Evolutionary conservation across 2,329 filamentous ascomycete genomes (phyloP).

Genomic region (Exophiala calicioides): DNA sequence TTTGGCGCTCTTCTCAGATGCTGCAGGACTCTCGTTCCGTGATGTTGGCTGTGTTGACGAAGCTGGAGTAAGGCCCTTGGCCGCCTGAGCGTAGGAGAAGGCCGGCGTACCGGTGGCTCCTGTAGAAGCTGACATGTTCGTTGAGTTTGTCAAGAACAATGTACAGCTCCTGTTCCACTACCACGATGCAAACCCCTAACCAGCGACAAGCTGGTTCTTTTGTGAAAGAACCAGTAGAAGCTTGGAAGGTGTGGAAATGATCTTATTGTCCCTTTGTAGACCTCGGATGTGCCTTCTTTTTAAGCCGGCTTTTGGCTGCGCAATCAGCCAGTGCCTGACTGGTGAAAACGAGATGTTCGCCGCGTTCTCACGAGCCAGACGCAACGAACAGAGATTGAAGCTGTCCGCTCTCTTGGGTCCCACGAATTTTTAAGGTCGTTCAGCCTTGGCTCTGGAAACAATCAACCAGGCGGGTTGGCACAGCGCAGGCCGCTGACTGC

Average conservation of each 20-base stretch:
- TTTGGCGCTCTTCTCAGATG: conserved; percentile 22
- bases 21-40: conserved; percentile 22
- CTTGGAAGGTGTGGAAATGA: conserved; percentile 39
- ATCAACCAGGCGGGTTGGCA: neutral
- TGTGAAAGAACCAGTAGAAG: conserved; percentile 18
- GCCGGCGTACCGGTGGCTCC: conserved; percentile 50
- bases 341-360: neutral
- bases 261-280: neutral
- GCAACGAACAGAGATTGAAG: neutral
- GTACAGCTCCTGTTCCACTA: conserved; percentile 23
- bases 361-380: neutral
- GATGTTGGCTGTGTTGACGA: conserved; percentile 31
- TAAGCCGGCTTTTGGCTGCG: neutral
- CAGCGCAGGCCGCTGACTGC: neutral
- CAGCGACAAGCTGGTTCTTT: conserved; percentile 27
- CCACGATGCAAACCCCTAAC: conserved; percentile 23
- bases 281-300: neutral
- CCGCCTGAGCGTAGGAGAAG: conserved; percentile 95
- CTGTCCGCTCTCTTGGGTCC: neutral
- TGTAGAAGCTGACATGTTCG: conserved; percentile 44
- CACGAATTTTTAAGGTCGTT: neutral
- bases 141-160: conserved; percentile 5
- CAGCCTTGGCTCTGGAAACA: neutral
- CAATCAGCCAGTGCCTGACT: conserved; percentile 1
- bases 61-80: conserved; percentile 69